Evolutionary conservation across 352 stramenopile species (phyloP).

Genomic region (Pythium apleroticum): DNA sequence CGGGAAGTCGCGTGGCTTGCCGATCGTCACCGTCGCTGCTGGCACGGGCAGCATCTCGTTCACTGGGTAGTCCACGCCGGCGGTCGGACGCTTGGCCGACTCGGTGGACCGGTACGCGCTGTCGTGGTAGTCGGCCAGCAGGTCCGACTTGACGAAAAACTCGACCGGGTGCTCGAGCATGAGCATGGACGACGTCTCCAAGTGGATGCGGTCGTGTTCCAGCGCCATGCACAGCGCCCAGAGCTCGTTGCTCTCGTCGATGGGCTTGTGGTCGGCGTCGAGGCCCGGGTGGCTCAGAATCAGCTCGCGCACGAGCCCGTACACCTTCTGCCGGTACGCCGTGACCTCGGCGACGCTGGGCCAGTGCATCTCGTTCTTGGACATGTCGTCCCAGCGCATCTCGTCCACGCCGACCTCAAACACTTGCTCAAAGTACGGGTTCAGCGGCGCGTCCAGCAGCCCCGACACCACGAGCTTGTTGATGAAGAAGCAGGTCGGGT

Average conservation of each 20-base stretch:
- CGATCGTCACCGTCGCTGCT: slow-evolving; percentile 69
- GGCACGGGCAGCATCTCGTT: slow-evolving; percentile 89
- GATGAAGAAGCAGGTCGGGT: slow-evolving; percentile 95
- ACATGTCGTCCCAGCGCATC: slow-evolving; percentile 99
- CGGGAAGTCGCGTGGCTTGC: slow-evolving; percentile 91
- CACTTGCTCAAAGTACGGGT: slow-evolving; percentile 94
- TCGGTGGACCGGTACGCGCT: slow-evolving; percentile 37
- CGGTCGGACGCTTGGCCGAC: slow-evolving; percentile 48
- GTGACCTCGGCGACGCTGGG: slow-evolving; percentile 89
- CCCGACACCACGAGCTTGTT: slow-evolving; percentile 96
- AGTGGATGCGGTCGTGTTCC: slow-evolving; percentile 97
- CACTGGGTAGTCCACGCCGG: slow-evolving; percentile 83
- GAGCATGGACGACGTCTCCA: slow-evolving; percentile 96
- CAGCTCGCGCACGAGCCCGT: slow-evolving; percentile 83
- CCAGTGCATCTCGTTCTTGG: slow-evolving; percentile 96
- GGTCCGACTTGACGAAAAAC: slow-evolving; percentile 82
- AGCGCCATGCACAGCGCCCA: slow-evolving; percentile 95
- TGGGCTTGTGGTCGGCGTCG: slow-evolving; percentile 68
- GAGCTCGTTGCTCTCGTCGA: slow-evolving; percentile 83
- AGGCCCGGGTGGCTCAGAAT: slow-evolving; percentile 89
- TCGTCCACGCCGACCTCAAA: slow-evolving; percentile 98
- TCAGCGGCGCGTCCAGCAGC: slow-evolving; percentile 85
- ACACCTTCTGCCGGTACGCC: slow-evolving; percentile 92
- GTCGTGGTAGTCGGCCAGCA: slow-evolving; percentile 87
- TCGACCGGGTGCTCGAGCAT: slow-evolving; percentile 92